Conservation (phyloP, 1,284 basidiomycete species). For the Acaromyces ingoldii region DNA sequence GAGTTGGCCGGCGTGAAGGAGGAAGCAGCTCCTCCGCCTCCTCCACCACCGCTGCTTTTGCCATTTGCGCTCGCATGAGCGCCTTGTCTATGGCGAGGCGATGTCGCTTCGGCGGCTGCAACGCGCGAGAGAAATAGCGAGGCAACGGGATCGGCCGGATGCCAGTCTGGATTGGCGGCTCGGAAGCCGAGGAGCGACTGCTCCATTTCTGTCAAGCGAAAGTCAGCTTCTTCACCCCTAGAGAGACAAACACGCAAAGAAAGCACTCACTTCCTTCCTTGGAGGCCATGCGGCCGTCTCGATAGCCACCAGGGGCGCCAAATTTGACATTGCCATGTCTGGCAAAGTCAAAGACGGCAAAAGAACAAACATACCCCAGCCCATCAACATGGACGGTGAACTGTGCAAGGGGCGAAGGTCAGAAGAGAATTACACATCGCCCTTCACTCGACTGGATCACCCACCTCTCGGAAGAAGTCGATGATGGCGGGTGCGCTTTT, state of each 20-base stretch:
- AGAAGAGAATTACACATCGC: neutral
- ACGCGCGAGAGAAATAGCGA: slow-evolving; percentile 79
- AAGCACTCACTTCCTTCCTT: slow-evolving; percentile 64
- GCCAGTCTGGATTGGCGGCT: slow-evolving; percentile 91
- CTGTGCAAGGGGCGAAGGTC: slow-evolving; percentile 49
- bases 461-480: slow-evolving; percentile 41
- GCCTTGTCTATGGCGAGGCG: neutral
- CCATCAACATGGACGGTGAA: slow-evolving; percentile 95
- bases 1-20: slow-evolving; percentile 13
- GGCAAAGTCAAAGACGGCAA: slow-evolving; percentile 96
- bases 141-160: slow-evolving; percentile 74
- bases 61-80: neutral
- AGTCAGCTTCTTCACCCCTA: too few species aligned
- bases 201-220: slow-evolving; percentile 88
- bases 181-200: slow-evolving; percentile 89
- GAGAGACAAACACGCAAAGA: slow-evolving; percentile 17
- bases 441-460: neutral
- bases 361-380: slow-evolving; percentile 91
- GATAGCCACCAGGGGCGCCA: slow-evolving; percentile 65
- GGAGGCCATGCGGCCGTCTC: slow-evolving; percentile 70
- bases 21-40: neutral
- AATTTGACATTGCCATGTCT: slow-evolving; percentile 54
- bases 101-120: slow-evolving; percentile 57
- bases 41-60: neutral
- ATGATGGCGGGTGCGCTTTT: slow-evolving; percentile 64